Base-by-base conservation (phyloP, 371 early-diverging fungal genomes). In the Encephalitozoon intestinalis region DNA sequence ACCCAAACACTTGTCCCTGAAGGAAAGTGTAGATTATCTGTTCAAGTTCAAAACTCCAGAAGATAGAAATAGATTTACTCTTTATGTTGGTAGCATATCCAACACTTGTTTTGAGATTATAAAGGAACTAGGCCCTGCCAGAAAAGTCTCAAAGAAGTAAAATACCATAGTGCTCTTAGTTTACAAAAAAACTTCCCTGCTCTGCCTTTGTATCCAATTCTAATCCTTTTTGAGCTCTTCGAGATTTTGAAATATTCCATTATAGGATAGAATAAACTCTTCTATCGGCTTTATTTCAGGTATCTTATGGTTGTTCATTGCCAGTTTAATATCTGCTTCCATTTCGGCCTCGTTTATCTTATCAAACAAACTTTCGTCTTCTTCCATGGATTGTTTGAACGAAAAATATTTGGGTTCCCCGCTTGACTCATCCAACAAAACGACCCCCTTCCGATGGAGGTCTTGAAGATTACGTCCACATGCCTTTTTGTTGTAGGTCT, bases 41-140 rank as follows among this genome's bases (percentile, higher is more conserved):
- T 77, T 77, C 64, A 25, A 44, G 40, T 77, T 77, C 54, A 49
- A 65, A 31, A 46, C 51, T 37, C 3, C 37, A 26, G 39, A 70
- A 65, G 52, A 65, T 6, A 65, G 28, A 21, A n/a, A 65, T 0
- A 21, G 3, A 6, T 65, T 77, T 30, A 4, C 7, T 25, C 2
- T 41, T 21, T 77, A 44, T 71, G 65, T 70, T 3, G 5, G 23
- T 21, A 52, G 18, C 5, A 53, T 51, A n/a, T 30, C 44, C 11
- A 44, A 46, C n/a, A 49, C 8, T 0, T 1, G 46, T 5, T 44
- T 31, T 23, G 18, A 39, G 46, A 67, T 67, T n/a, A 67, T 67
- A 25, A 67, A 46, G 25, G 67, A 67, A 21, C 50, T 67, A 25
- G 37, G 31, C 18, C 21, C 18, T 26, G 12, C 50, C 12, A 67